Base-by-base conservation (phyloP, 345 rosid genomes). In the Pistacia vera region DNA sequence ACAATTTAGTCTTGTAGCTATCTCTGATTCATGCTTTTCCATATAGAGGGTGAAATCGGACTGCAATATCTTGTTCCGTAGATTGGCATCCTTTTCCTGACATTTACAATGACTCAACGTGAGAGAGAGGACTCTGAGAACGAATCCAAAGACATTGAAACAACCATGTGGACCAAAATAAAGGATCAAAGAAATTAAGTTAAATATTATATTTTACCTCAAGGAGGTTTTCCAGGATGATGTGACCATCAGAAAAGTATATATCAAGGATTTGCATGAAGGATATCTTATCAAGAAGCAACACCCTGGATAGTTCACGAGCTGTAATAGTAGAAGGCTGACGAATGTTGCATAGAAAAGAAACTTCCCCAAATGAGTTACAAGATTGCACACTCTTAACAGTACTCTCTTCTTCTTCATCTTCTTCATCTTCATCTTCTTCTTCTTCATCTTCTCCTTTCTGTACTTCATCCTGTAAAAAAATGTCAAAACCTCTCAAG, bases 281-380 rank as follows among this genome's bases (percentile, higher is more conserved):
- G n/a, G 98, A 91, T 57, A 78, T 90, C 58, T 89, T 90, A 76
- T 91, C 97, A 16, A 92, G 86, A 55, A 92, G 86, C 81, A 94
- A 79, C 52, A 92, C 80, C 84, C 80, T 82, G 77, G 91, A 92
- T 11, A 88, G 79, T 70, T 92, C 91, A 16, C 85, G 36, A 62
- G 84, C 98, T 75, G 82, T 83, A 75, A 91, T 79, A 0, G 91
- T 82, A 74, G 72, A 83, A 71, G 92, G 87, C 80, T 91, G 89
- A 80, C 91, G 88, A 70, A 86, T 84, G 58, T 88, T 91, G 86
- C 94, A 90, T 11, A 92, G 87, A 68, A 94, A 88, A 33, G 97
- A 85, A 78, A 89, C 80, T 82, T 88, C 97, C 11, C 97, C 95
- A 76, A 92, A 87, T 2, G 97, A 86, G 66, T 85, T 74, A 68